Base-by-base conservation (phyloP, 139 green algal genomes). In the Chlamydomonas schloesseri region DNA sequence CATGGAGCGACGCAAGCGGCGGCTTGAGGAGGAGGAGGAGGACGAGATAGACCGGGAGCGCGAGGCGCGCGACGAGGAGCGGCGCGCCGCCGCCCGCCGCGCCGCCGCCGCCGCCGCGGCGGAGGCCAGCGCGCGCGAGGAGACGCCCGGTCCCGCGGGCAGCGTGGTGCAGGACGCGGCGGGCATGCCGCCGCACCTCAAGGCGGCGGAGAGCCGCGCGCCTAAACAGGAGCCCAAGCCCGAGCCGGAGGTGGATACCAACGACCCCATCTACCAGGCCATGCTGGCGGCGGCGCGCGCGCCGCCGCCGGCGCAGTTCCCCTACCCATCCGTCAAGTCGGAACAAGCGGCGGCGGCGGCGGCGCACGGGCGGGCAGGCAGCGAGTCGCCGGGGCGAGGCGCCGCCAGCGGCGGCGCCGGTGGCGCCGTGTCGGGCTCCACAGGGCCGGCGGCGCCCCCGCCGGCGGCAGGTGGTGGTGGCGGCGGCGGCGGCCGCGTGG, bases 261-360 rank as follows among this genome's bases (percentile, higher is more conserved):
- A 94, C 53, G 93, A 96, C 82, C 85, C 92, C 69, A 96, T 96
- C 67, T 92, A 93, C 57, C 79, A 86, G 80, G 71, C 86, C n/a
- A 71, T 84, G 71, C 64, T 87, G 36, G 62, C 79, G 4, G 58
- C 71, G 13, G 82, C 82, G 20, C 71, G 70, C 21, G 82, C 82
- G 29, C 82, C 70, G 17, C 55, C 58, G 60, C 71, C 58, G 10
- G 71, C 33, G 60, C 24, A 47, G 29, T 8, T 18, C 68, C 80
- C 53, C 21, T 11, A 42, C 17, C 42, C 20, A 46, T 15, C 26
- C 33, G 29, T 80, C 13, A 79, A 87, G 55, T 3, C 29, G 15
- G 81, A 87, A 24, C 60, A n/a, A n/a, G n/a, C n/a, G n/a, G n/a
- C n/a, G n/a, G n/a, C n/a, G n/a, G n/a, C n/a, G n/a, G n/a, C n/a